Evolutionary conservation across 2,329 filamentous ascomycete genomes (phyloP), one percentile per base, ranked within the genome.

Genomic region (Boeremia lycopersici): DNA sequence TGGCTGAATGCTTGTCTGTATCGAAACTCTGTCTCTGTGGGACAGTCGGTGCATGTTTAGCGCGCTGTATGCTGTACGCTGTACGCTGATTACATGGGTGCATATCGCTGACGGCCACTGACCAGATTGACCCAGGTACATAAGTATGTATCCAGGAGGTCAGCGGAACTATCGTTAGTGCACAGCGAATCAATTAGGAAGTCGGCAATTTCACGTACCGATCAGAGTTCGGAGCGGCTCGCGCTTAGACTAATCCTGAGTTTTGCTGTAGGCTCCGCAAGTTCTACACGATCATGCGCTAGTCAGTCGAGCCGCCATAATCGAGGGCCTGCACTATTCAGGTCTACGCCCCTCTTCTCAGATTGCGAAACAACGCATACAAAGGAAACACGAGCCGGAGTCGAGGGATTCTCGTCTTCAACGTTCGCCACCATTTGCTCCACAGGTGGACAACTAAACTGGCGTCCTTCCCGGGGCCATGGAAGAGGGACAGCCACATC

Each of bases 401-500:
- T 17, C 10, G 29, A 45, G 28, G 25, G 10, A 19, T 19, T 31
- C 41, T 41, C 25, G 29, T 51, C 57, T 36, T 54, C 48, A 44
- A 57, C 57, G 41, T 60, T 64, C 26, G 57, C 47, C 56, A 59
- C 61, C 63, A 49, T 41, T 51, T 43, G 44, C 34, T 54, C 35
- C 47, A 45, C 48, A 52, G 53, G 56, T 38, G 61, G 61, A 61
- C 55, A 48, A 49, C 46, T 39, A 57, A 59, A 50, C 61, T 53
- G 56, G 59, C 59, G 57, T 57, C 51, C 61, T 60, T 64, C 71
- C 71, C 71, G 68, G 59, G 53, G 61, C 71, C 71, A 74, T 74
- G 72, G 71, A 71, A 45, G 61, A 65, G 69, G 67, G 57, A 60
- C 68, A 65, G 71, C 71, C 72, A 72, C 70, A 57, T 69, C 70